A percentile compares a stretch with the other conserved stretches of the same genome.
phyloP scores from a whole-genome alignment of 2,329 filamentous ascomycete species.

The Colletotrichum truncatum region DNA sequence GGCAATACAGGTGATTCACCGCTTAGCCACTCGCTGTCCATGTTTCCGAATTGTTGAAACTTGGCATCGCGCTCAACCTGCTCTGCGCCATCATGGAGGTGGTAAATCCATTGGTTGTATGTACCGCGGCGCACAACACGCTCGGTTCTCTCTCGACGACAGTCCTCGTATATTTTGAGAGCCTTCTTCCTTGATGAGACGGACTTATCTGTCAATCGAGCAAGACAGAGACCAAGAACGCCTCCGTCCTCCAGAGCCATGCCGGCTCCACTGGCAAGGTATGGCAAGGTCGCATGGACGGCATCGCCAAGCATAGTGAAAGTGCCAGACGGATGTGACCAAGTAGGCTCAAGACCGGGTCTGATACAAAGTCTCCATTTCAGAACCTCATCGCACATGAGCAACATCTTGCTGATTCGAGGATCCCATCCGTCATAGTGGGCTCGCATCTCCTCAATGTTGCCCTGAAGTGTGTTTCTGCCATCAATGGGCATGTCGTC shows the following conservation, averaged over 20 bases:
- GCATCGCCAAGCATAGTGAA: slow-evolving; percentile 72
- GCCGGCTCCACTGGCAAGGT: slow-evolving; percentile 64
- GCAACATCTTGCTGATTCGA: slow-evolving; percentile 62
- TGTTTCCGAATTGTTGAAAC: slow-evolving; percentile 40
- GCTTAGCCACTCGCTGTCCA: slow-evolving; percentile 41
- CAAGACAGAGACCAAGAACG: slow-evolving; percentile 64
- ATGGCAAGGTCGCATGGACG: slow-evolving; percentile 71
- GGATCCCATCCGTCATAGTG: slow-evolving; percentile 68
- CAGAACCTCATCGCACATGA: slow-evolving; percentile 63
- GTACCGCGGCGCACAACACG: slow-evolving; percentile 68
- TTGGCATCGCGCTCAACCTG: slow-evolving; percentile 60
- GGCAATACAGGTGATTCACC: slow-evolving; percentile 34
- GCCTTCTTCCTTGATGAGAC: slow-evolving; percentile 43
- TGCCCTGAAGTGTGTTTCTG: slow-evolving; percentile 50
- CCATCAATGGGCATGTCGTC: slow-evolving; percentile 49
- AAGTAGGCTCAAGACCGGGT: slow-evolving; percentile 56
- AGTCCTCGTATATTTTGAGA: slow-evolving; percentile 62
- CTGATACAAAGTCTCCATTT: slow-evolving; percentile 71
- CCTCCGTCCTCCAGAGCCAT: slow-evolving; percentile 70
- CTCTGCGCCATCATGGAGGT: slow-evolving; percentile 66
- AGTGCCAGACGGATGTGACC: slow-evolving; percentile 63
- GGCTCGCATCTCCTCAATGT: slow-evolving; percentile 56
- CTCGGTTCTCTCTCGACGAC: slow-evolving; percentile 66
- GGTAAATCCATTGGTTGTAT: slow-evolving; percentile 69
- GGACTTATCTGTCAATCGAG: slow-evolving; percentile 51